Conservation (phyloP, 495 filamentous ascomycete species). For the Annulohypoxylon stygium region DNA sequence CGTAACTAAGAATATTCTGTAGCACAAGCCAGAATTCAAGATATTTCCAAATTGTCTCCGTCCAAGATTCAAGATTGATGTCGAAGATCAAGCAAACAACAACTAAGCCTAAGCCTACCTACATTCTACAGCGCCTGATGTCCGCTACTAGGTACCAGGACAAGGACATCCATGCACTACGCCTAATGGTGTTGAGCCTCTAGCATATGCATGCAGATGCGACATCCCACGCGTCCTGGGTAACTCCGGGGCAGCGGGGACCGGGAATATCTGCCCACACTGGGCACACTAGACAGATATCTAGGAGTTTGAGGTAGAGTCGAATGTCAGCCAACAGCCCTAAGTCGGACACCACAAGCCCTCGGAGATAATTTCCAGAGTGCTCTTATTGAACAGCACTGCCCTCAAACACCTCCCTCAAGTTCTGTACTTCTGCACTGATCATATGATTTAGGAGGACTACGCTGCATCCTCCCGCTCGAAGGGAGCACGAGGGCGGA, state of each 20-base stretch:
- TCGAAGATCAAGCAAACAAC: background rate
- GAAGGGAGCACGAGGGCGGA: background rate
- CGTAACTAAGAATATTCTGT: background rate
- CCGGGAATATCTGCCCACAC: constrained; percentile 39
- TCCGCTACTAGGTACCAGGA: background rate
- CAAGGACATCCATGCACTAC: background rate
- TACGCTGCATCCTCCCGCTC: constrained; percentile 7
- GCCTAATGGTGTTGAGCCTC: constrained; percentile 39
- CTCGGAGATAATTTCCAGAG: constrained; percentile 34
- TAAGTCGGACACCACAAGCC: constrained; percentile 7
- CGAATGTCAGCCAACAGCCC: constrained; percentile 17
- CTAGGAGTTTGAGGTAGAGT: constrained; percentile 21
- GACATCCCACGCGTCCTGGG: constrained; percentile 42
- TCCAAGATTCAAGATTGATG: background rate
- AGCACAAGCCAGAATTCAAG: background rate
- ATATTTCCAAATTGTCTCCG: background rate
- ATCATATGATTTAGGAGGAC: constrained; percentile 32
- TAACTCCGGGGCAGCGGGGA: constrained; percentile 46
- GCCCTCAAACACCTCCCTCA: background rate
- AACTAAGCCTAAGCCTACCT: background rate
- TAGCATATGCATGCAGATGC: constrained; percentile 32
- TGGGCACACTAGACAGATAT: background rate
- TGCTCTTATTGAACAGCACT: constrained; percentile 15
- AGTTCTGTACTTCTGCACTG: constrained; percentile 7
- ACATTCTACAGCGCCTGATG: background rate